Conservation (phyloP, 805 yeast genomes). For the Starmerella vaccinii region DNA sequence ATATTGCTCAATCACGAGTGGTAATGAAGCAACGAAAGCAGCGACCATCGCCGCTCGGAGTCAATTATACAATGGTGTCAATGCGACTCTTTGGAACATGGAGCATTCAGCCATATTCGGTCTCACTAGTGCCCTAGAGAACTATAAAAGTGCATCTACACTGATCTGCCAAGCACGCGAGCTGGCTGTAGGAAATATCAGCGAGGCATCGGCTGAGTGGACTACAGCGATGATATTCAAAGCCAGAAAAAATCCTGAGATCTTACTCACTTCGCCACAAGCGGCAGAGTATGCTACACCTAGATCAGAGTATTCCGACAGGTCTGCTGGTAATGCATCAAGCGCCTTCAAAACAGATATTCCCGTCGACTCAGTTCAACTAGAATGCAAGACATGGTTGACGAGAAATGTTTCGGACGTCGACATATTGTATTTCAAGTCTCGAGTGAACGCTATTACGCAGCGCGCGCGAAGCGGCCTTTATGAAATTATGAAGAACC, state of each 20-base stretch:
- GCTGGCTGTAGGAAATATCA: not conserved
- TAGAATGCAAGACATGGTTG: not conserved
- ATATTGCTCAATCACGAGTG: not conserved
- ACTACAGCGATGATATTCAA: not conserved
- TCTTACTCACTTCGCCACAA: not conserved
- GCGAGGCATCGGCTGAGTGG: not conserved
- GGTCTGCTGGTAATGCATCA: not conserved
- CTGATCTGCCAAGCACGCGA: not conserved
- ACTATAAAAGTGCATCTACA: not conserved
- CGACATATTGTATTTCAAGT: too few species aligned
- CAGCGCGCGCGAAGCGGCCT: not conserved
- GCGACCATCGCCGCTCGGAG: not conserved
- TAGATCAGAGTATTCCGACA: not conserved
- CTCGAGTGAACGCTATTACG: too few species aligned
- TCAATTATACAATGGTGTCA: conserved; percentile 11
- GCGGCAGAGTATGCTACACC: not conserved
- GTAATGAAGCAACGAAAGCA: not conserved
- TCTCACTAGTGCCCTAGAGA: not conserved
- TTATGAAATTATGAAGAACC: not conserved
- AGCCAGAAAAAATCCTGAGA: not conserved
- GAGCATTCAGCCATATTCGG: not conserved
- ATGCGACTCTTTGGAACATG: conserved; percentile 18
- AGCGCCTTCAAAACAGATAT: not conserved
- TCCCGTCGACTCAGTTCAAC: not conserved
- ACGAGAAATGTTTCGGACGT: not conserved